phyloP scores from a whole-genome alignment of 306 rosid genomes.

The Prunus salicina region DNA sequence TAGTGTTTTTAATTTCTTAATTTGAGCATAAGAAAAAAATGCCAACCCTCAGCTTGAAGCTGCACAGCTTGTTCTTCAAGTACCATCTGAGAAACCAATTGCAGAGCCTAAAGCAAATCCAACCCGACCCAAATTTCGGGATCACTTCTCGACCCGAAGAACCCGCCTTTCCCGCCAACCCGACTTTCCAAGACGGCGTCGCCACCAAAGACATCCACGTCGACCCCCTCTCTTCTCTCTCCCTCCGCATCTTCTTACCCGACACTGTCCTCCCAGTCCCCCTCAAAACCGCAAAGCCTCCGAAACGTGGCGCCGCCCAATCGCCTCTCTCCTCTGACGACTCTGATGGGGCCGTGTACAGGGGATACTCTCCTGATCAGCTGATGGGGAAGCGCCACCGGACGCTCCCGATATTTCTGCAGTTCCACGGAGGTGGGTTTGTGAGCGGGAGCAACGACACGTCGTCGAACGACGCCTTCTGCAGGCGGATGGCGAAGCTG shows the following conservation, averaged over 20 bases:
- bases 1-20: no score
- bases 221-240: conserved; percentile 66
- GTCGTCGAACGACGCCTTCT: conserved; percentile 61
- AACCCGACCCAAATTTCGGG: conserved; percentile 48
- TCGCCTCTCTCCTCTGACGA: conserved; percentile 10
- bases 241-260: conserved; percentile 83
- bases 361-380: conserved; percentile 57
- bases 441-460: conserved; percentile 79
- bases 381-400: conserved; percentile 21
- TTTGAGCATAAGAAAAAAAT: conserved; percentile 24
- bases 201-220: conserved; percentile 90
- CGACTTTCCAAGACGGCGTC: conserved; percentile 74
- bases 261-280: conserved; percentile 50
- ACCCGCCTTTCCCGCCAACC: conserved; percentile 53
- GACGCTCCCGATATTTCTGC: conserved; percentile 69
- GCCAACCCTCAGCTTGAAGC: conserved; percentile 79
- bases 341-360: conserved; percentile 37
- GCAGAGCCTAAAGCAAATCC: conserved; percentile 37
- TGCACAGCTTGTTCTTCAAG: conserved; percentile 87
- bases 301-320: not conserved
- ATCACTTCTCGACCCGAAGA: conserved; percentile 73
- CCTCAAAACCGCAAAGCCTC: conserved; percentile 28
- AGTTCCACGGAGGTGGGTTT: conserved; percentile 94
- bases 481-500: conserved; percentile 66
- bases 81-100: conserved; percentile 67